phyloP scores from a whole-genome alignment of 179 eudicot species.

The Silene vulgaris region DNA sequence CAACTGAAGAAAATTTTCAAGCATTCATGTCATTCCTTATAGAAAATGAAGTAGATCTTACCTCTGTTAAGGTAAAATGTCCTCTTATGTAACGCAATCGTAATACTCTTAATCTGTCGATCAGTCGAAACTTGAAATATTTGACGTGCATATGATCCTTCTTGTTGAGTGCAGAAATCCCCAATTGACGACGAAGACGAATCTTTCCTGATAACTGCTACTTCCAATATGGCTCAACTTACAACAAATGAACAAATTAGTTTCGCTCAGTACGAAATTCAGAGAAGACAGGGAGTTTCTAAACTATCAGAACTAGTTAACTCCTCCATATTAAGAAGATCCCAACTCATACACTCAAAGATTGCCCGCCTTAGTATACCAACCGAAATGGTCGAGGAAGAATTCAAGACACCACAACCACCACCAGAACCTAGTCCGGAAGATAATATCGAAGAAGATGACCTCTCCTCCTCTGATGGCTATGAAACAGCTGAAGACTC shows the following conservation, averaged over 20 bases:
- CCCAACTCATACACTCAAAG: conserved; percentile 35
- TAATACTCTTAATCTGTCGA: neutral
- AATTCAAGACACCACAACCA: conserved; percentile 39
- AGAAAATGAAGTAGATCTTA: conserved; percentile 58
- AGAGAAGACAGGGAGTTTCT: conserved; percentile 19
- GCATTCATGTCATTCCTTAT: conserved; percentile 64
- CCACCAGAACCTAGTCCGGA: conserved; percentile 21
- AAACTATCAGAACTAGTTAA: conserved; percentile 25
- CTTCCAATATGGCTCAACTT: conserved; percentile 18
- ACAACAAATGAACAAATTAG: conserved; percentile 25
- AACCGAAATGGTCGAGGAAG: conserved; percentile 30
- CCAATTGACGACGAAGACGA: conserved; percentile 53
- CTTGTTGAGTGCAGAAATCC: conserved; percentile 34
- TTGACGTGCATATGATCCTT: neutral
- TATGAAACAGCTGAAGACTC: conserved; percentile 65
- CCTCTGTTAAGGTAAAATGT: conserved; percentile 47
- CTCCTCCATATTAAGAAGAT: conserved; percentile 32
- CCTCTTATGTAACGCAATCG: neutral
- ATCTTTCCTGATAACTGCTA: neutral
- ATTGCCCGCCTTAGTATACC: conserved; percentile 44
- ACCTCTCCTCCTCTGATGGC: conserved; percentile 32
- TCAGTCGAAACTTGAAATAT: too few relatives aligned
- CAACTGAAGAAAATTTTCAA: conserved; percentile 85
- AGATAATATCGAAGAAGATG: too few relatives aligned
- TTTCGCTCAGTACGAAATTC: conserved; percentile 18